A percentile compares a stretch with the other conserved stretches of the same genome.
phyloP scores from a whole-genome alignment of 768 basidiomycete genomes.

The Lyophyllum atratum region DNA sequence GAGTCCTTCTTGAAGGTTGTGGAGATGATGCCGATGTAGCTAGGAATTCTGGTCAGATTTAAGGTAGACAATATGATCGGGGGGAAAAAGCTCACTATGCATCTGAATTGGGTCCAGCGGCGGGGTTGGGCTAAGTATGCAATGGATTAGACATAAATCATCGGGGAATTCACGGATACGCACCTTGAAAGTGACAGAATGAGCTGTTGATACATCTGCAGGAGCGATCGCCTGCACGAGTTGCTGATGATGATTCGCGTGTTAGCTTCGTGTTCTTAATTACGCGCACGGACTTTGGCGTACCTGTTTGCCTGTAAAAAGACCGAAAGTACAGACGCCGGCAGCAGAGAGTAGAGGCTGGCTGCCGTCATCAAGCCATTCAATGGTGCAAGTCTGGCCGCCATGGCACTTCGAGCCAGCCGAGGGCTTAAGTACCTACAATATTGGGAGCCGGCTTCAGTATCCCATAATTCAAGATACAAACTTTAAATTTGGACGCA shows the following conservation, averaged over 20 bases:
- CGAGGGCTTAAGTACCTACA: constrained; percentile 50
- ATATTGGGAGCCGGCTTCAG: background rate
- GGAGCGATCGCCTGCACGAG: constrained; percentile 59
- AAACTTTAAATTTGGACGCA: constrained; percentile 27
- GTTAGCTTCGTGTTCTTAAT: background rate
- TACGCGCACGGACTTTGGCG: constrained; percentile 16
- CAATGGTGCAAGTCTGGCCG: constrained; percentile 52
- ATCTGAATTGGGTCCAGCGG: constrained; percentile 57
- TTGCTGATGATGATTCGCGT: constrained; percentile 34
- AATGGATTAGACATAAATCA: background rate
- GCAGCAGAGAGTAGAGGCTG: constrained; percentile 49
- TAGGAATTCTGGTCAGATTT: constrained; percentile 26
- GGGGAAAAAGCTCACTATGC: constrained; percentile 47
- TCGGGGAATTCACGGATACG: constrained; percentile 15
- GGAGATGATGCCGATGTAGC: constrained; percentile 64
- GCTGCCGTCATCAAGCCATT: constrained; percentile 67
- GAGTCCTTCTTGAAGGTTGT: constrained; percentile 30
- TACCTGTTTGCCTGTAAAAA: constrained; percentile 62
- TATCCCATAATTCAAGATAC: background rate
- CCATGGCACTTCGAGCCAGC: constrained; percentile 48
- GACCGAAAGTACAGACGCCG: constrained; percentile 52
- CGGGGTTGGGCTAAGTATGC: constrained; percentile 48
- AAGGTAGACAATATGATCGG: background rate
- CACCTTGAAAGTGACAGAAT: constrained; percentile 60
- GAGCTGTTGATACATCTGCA: constrained; percentile 49